Evolutionary conservation across 345 rosid species (phyloP), one percentile per base, ranked within the genome.

Genomic region (Capsella bursapastoris): DNA sequence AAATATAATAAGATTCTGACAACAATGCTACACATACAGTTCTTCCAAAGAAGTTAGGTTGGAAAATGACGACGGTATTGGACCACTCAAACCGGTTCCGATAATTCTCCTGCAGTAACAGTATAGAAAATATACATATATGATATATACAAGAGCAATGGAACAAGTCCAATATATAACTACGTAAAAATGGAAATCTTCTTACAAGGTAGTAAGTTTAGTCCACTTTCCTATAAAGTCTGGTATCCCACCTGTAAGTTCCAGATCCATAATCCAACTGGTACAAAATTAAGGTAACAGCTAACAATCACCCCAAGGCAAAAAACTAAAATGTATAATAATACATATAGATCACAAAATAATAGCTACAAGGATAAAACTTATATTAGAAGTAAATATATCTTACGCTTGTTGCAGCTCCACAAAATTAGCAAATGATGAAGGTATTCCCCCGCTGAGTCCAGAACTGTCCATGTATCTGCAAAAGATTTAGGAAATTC

Each of bases 381-480:
- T 32, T 43, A 55, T 28, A 53, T 32, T 16, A 0, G 15, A 62
- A 55, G 58, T 59, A 25, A 45, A 16, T 16, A 29, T 40, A 22
- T 32, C 77, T 38, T 76, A 83, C 86, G 76, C 47, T 0, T 2
- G 49, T 49, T 2, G 3, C 70, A 85, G 38, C 13, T 57, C 78
- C 67, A 48, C 65, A n/a, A 84, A 63, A 28, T 78, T 70, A 57
- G 85, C 80, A 84, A 79, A 84, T 57, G 85, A 76, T 12, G 16
- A 15, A 76, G 95, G 95, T 72, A 87, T 83, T 37, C 38, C 72
- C 12, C 95, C 95, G 71, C 83, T 78, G 59, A 87, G 79, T 70
- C 91, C 90, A 72, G 88, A 78, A 50, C 95, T 89, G 41, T 64
- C 79, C 6, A 83, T 57, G 68, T 83, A 83, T 15, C 91, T 89